These are phyloP conservation scores for Atkinsonella texensis DNA, from an alignment of 2,329 filamentous ascomycete species.

Conservation along the genomic window DNA sequence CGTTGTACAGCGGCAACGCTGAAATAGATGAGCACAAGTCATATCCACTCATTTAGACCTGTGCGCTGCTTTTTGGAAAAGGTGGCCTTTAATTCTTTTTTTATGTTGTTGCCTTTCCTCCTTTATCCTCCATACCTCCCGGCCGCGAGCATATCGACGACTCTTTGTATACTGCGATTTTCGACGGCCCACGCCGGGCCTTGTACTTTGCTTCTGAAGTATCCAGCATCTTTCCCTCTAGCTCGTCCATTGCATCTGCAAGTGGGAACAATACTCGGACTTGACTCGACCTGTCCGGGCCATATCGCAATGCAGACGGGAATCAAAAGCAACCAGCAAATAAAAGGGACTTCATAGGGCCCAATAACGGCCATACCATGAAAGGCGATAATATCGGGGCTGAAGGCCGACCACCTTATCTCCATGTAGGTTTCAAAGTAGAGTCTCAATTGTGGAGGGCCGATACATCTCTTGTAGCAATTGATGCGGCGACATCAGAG, in stretches of 20 bases:
- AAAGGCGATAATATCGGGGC: slow-evolving; percentile 25
- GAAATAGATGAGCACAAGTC: slow-evolving; percentile 1
- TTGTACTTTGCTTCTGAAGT: slow-evolving; percentile 8
- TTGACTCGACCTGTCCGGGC: slow-evolving; percentile 1
- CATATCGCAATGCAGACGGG: slow-evolving; percentile 22
- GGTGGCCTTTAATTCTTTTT: not conserved
- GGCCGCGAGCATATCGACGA: not conserved
- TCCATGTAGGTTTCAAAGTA: slow-evolving; percentile 23
- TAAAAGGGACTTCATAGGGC: slow-evolving; percentile 13
- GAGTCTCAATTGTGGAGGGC: not conserved
- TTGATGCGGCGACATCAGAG: not conserved
- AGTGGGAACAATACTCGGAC: slow-evolving; percentile 4
- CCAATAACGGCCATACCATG: slow-evolving; percentile 20
- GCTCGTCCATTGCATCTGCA: slow-evolving; percentile 9
- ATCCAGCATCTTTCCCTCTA: slow-evolving; percentile 2
- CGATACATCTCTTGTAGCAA: not conserved
- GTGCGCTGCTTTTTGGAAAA: not conserved
- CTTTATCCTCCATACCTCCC: not conserved
- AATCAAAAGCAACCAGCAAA: slow-evolving; percentile 15
- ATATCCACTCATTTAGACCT: not conserved
- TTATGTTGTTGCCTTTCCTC: not conserved
- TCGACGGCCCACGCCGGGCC: not conserved
- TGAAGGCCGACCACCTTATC: slow-evolving; percentile 32
- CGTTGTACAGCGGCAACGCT: not conserved
- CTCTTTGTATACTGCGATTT: not conserved